These are phyloP conservation scores for Pistacia atlantica DNA, from an alignment of 345 rosid species.

Conservation along the genomic window DNA sequence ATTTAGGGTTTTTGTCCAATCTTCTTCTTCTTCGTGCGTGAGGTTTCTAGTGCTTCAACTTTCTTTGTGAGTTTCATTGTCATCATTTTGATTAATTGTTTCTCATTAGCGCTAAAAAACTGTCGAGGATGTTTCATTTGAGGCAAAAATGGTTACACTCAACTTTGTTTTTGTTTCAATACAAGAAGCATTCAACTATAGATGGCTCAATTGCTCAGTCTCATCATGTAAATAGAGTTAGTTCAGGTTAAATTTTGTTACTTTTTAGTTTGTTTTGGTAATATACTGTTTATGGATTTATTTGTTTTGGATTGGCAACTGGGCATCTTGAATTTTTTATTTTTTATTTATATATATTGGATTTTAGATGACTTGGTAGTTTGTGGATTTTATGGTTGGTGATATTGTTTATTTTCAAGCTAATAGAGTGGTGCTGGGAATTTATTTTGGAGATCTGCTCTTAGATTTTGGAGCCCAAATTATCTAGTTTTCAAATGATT, in stretches of 20 bases:
- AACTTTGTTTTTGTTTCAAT: too few relatives aligned
- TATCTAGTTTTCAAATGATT: slow-evolving; percentile 20
- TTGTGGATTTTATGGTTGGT: slow-evolving; percentile 9
- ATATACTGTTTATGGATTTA: slow-evolving; percentile 6
- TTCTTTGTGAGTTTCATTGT: background rate
- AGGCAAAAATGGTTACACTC: too few relatives aligned
- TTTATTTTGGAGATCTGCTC: slow-evolving; percentile 45
- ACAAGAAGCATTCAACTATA: slow-evolving; percentile 60
- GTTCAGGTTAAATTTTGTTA: slow-evolving; percentile 56
- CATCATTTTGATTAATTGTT: too few relatives aligned
- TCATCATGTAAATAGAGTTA: slow-evolving; percentile 54
- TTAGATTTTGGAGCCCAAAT: slow-evolving; percentile 22
- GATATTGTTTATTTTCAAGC: slow-evolving; percentile 11
- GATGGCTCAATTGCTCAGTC: slow-evolving; percentile 77
- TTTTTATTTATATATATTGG: slow-evolving; percentile 18
- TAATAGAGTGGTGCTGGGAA: slow-evolving; percentile 7
- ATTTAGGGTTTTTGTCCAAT: too few relatives aligned
- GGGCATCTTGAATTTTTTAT: slow-evolving; percentile 39
- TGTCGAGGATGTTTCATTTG: background rate
- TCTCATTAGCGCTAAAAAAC: background rate
- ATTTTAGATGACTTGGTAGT: slow-evolving; percentile 19
- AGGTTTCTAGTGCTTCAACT: too few relatives aligned
- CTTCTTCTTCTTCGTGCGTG: too few relatives aligned
- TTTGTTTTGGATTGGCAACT: slow-evolving; percentile 9
- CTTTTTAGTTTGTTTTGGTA: slow-evolving; percentile 9